These are phyloP conservation scores for Glonium stellatum DNA, from an alignment of 495 filamentous ascomycete genomes.

Conservation along the genomic window DNA sequence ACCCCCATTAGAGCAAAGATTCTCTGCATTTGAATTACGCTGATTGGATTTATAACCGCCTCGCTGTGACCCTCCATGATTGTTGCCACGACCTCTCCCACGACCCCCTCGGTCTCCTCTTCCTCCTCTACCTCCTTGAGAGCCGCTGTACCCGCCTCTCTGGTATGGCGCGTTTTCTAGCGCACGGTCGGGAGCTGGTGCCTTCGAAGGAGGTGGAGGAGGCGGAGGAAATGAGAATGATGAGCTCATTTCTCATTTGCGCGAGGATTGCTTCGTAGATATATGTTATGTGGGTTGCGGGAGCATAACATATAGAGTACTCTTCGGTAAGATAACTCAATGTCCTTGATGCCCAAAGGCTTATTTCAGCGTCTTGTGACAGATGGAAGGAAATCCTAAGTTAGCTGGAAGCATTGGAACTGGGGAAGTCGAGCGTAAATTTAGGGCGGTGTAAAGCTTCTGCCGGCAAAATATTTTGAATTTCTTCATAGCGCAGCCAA, in stretches of 20 bases:
- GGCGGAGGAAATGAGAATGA: constrained; percentile 38
- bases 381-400: too few relatives aligned
- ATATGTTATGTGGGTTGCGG: background rate
- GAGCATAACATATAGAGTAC: background rate
- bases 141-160: constrained; percentile 18
- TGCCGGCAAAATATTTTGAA: too few relatives aligned
- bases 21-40: background rate
- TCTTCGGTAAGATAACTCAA: too few relatives aligned
- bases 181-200: constrained; percentile 17
- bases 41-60: constrained; percentile 1
- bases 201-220: constrained; percentile 37
- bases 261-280: constrained; percentile 2
- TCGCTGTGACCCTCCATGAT: constrained; percentile 5
- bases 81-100: constrained; percentile 23
- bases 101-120: constrained; percentile 12
- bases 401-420: too few relatives aligned
- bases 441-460: too few relatives aligned
- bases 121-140: constrained; percentile 14
- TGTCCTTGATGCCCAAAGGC: too few relatives aligned
- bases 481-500: too few relatives aligned
- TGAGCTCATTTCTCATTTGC: background rate
- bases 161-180: constrained; percentile 9
- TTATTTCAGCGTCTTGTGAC: too few relatives aligned
- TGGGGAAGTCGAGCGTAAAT: too few relatives aligned
- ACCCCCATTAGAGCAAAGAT: background rate